Evolutionary conservation across 139 green algal genomes (phyloP).

Genomic region (Mychonastes homosphaera): DNA sequence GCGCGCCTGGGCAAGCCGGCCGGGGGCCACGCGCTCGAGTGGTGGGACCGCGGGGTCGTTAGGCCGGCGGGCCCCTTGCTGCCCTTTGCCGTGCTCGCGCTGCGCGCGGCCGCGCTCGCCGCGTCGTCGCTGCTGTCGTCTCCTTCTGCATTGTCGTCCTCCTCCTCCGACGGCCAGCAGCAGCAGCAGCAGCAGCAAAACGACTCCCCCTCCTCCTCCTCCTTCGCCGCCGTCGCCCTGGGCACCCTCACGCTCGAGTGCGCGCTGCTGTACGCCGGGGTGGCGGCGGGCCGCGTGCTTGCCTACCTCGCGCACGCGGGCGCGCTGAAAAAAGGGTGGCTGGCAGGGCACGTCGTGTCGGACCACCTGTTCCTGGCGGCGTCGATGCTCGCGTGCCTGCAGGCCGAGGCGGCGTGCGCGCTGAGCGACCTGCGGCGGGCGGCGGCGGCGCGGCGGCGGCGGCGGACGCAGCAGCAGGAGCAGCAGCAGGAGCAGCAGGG

Average conservation of each 20-base stretch:
- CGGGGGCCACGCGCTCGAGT: constrained; percentile 12
- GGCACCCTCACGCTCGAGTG: neutral
- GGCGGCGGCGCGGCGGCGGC: neutral
- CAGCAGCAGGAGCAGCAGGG: neutral
- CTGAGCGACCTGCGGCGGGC: constrained; percentile 10
- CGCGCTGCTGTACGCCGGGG: constrained; percentile 1
- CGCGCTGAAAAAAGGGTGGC: no score
- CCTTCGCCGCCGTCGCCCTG: neutral
- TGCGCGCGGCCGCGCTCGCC: neutral
- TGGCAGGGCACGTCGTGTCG: constrained; percentile 17
- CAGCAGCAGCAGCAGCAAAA: neutral
- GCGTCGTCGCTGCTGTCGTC: neutral
- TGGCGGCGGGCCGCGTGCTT: constrained; percentile 13
- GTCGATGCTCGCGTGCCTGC: constrained; percentile 18
- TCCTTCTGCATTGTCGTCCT: no score
- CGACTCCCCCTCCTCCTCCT: neutral
- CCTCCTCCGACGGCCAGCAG: neutral
- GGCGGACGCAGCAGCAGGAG: neutral
- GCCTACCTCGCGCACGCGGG: constrained; percentile 16
- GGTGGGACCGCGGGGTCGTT: constrained; percentile 15
- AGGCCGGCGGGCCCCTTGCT: constrained; percentile 14
- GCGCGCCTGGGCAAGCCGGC: no score
- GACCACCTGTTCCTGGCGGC: constrained; percentile 23
- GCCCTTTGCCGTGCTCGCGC: constrained; percentile 6
- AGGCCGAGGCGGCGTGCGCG: constrained; percentile 15